A percentile compares a stretch with the other conserved stretches of the same genome.
These are phyloP conservation scores for Sphaerulina musiva DNA, from an alignment of 2,329 filamentous ascomycete species.

Conservation along the genomic window DNA sequence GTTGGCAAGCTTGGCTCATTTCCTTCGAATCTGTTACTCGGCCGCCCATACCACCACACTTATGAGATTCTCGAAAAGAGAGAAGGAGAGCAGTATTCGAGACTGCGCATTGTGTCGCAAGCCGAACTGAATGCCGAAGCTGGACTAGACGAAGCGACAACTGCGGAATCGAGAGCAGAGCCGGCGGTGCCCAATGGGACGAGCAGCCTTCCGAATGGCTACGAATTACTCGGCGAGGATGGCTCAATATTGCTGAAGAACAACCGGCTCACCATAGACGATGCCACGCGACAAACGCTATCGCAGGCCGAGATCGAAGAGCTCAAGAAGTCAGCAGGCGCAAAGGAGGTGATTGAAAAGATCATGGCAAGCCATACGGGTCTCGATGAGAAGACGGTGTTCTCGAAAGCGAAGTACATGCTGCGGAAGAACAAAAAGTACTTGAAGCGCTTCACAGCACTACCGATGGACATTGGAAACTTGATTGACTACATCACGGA, in stretches of 20 bases:
- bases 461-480: conserved; percentile 73
- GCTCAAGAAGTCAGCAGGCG: conserved; percentile 63
- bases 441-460: conserved; percentile 73
- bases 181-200: conserved; percentile 22
- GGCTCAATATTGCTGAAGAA: conserved; percentile 51
- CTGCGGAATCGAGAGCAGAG: conserved; percentile 33
- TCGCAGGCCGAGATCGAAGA: conserved; percentile 65
- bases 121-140: conserved; percentile 75
- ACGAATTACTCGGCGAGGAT: conserved; percentile 45
- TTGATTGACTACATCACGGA: conserved; percentile 73
- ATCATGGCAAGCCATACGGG: conserved; percentile 82
- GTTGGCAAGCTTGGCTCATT: conserved; percentile 92
- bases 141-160: conserved; percentile 50
- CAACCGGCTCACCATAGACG: conserved; percentile 58
- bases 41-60: conserved; percentile 85
- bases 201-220: conserved; percentile 32
- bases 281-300: conserved; percentile 65
- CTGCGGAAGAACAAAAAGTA: conserved; percentile 92
- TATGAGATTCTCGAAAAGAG: conserved; percentile 76
- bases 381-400: conserved; percentile 88
- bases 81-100: conserved; percentile 57
- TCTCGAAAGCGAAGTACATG: conserved; percentile 92
- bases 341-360: conserved; percentile 86
- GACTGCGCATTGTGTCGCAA: conserved; percentile 70
- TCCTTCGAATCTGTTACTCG: conserved; percentile 78